Conservation (phyloP, 2,329 filamentous ascomycete species). For the Colletotrichum noveboracense region DNA sequence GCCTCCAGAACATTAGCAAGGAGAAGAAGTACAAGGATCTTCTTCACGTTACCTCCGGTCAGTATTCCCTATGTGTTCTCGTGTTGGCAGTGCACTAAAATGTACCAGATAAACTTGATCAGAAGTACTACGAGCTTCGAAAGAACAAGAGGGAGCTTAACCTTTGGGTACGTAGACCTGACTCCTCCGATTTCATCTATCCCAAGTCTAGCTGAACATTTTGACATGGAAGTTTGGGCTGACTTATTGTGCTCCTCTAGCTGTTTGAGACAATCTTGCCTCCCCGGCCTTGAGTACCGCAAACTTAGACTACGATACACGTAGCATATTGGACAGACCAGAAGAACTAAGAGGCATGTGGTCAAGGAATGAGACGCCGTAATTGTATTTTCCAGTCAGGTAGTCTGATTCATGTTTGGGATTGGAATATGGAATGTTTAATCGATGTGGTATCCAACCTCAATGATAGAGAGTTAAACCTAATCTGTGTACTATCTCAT, state of each 20-base stretch:
- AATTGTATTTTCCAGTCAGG: not conserved
- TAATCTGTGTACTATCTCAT: too few species aligned
- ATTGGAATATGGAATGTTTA: too few species aligned
- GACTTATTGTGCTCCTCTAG: rapidly evolving
- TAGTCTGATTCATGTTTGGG: not conserved
- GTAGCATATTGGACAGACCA: too few species aligned
- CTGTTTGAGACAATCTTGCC: not conserved
- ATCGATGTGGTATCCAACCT: too few species aligned
- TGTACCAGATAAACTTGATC: not conserved
- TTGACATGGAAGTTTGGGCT: not conserved
- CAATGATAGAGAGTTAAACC: too few species aligned
- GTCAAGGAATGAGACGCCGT: rapidly evolving
- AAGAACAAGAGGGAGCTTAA: not conserved
- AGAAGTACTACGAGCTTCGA: not conserved
- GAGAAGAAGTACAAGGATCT: not conserved
- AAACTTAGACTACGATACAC: not conserved
- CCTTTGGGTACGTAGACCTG: not conserved
- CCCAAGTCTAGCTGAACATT: rapidly evolving
- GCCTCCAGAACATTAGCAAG: not conserved
- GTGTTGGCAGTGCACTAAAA: not conserved
- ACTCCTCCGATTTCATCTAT: rapidly evolving
- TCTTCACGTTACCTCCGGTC: not conserved
- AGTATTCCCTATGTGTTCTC: not conserved
- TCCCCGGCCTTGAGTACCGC: not conserved
- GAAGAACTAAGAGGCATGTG: too few species aligned